Base-by-base conservation (phyloP, 2,329 filamentous ascomycete species). In the Botrytis cinerea region DNA sequence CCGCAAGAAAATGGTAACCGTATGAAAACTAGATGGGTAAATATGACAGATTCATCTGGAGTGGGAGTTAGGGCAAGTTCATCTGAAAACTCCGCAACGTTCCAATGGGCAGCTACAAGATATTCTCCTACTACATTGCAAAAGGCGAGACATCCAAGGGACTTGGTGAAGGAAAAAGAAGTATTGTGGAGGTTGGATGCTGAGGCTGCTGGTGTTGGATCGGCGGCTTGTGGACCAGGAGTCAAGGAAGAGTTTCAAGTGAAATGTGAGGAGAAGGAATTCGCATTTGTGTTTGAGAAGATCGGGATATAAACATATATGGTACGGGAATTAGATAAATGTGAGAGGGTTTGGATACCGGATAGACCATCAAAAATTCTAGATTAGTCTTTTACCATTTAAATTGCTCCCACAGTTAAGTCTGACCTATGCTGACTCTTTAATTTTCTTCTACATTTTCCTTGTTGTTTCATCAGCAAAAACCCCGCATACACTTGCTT, bases 121-220 rank as follows among this genome's bases (percentile, higher is more conserved):
- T 73, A 88, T 90, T 78, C 83, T 84, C 22, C 83, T 85, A 32
- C 78, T 81, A 35, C 86, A 85, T 69, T 92, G 43, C 86, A 89
- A 63, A 83, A 83, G 2, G 89, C 90, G 2, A 85, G 82, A 62
- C 91, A 93, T 80, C 91, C 91, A 1, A 84, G 87, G 75, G 89
- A 93, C 79, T 81, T 93, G 71, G 83, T 83, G 2, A 82, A 87
- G 75, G 83, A 86, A 71, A 84, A 83, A 10, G 78, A 82, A 54
- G 81, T 85, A 51, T 76, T 85, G 54, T 75, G 84, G 69, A 80
- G 83, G 46, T 74, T 86, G 69, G 83, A 85, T 79, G 72, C 75
- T 22, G 45, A 80, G 75, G 85, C 86, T 16, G 83, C 85, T 0
- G 85, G 86, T 2, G 85, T 87, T 0, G 86, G 86, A 0, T 83